A percentile compares a stretch with the other conserved stretches of the same genome.
These are phyloP conservation scores for Piedraia hortae DNA, from an alignment of 2,329 filamentous ascomycete species.

Conservation along the genomic window DNA sequence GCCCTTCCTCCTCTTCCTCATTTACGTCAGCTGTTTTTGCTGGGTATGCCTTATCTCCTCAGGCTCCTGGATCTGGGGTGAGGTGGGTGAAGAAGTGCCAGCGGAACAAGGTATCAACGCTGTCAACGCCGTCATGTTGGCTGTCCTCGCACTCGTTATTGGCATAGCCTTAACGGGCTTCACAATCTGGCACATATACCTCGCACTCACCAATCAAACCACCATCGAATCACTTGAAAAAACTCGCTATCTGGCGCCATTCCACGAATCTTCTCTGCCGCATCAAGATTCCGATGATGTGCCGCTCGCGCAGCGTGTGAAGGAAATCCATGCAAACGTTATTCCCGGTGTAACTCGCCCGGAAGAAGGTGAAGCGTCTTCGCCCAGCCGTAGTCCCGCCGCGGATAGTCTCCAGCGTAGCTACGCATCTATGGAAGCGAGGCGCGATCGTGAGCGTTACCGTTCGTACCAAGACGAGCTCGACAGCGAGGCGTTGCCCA, in stretches of 20 bases:
- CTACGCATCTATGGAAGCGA: conserved; percentile 30
- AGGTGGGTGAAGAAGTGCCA: conserved; percentile 44
- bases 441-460: conserved; percentile 39
- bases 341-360: conserved; percentile 53
- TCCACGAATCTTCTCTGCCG: conserved; percentile 24
- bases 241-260: conserved; percentile 66
- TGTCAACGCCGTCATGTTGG: conserved; percentile 71
- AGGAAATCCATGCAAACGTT: conserved; percentile 58
- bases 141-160: conserved; percentile 71
- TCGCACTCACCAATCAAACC: conserved; percentile 55
- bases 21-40: conserved; percentile 71
- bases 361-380: conserved; percentile 44
- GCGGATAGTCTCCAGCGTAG: conserved; percentile 17
- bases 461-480: conserved; percentile 67
- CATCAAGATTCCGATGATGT: conserved; percentile 4
- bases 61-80: conserved; percentile 56
- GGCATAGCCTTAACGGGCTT: conserved; percentile 72
- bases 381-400: conserved; percentile 9
- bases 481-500: conserved; percentile 65
- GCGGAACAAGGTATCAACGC: conserved; percentile 46
- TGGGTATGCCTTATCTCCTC: conserved; percentile 55
- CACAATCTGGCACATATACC: conserved; percentile 68
- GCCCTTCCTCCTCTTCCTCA: conserved; percentile 70
- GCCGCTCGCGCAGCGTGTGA: conserved; percentile 38
- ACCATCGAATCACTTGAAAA: conserved; percentile 94